phyloP scores from a whole-genome alignment of 345 rosid genomes.

The Eucalyptus sideroxylon region DNA sequence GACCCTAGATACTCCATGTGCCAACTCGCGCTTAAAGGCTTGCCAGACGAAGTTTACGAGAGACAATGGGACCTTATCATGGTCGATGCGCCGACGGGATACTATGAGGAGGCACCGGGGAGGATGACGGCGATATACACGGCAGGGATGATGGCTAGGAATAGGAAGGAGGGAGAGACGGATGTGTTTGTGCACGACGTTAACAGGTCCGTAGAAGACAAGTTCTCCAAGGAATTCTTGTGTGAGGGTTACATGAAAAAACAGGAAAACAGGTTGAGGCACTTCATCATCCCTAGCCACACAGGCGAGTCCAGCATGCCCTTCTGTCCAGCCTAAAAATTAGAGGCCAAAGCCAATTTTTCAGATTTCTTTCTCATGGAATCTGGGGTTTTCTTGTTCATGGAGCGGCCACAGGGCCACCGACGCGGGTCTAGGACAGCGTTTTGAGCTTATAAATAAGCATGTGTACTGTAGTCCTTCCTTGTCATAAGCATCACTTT shows the following conservation, averaged over 20 bases:
- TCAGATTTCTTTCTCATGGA: background rate
- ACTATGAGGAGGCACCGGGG: slow-evolving; percentile 73
- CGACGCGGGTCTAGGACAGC: background rate
- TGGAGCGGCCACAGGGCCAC: background rate
- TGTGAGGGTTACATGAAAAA: slow-evolving; percentile 68
- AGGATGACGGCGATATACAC: slow-evolving; percentile 85
- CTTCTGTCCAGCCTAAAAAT: slow-evolving; percentile 39
- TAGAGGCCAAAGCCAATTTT: background rate
- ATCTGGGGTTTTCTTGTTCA: background rate
- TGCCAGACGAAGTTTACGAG: slow-evolving; percentile 71
- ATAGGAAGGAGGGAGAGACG: slow-evolving; percentile 52
- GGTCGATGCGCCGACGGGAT: slow-evolving; percentile 89
- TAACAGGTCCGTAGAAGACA: slow-evolving; percentile 63
- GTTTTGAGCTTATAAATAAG: background rate
- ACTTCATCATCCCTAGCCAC: slow-evolving; percentile 75
- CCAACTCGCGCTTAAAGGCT: slow-evolving; percentile 69
- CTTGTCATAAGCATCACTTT: background rate
- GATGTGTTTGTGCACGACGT: slow-evolving; percentile 88
- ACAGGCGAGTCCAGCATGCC: slow-evolving; percentile 25
- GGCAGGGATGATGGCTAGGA: slow-evolving; percentile 87
- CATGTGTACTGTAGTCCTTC: background rate
- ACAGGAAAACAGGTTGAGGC: slow-evolving; percentile 75
- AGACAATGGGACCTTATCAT: slow-evolving; percentile 72
- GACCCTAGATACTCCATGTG: slow-evolving; percentile 74
- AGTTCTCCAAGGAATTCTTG: slow-evolving; percentile 58